A percentile compares a stretch with the other conserved stretches of the same genome.
Conservation (phyloP, 1,284 basidiomycete species). For the Cryptococcus sp. region DNA sequence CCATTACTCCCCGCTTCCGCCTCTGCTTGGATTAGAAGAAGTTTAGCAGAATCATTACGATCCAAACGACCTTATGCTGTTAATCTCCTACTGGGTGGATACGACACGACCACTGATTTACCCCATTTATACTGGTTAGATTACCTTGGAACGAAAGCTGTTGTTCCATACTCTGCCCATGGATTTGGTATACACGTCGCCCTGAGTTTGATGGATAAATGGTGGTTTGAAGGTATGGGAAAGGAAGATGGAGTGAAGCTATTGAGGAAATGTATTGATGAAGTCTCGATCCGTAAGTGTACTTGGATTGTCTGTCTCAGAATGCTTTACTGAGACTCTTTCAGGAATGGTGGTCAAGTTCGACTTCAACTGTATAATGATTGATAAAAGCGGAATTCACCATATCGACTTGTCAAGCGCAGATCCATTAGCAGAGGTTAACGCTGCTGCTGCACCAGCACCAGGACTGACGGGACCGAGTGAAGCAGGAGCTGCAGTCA, state of each 20-base stretch:
- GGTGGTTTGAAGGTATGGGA: slow-evolving; percentile 45
- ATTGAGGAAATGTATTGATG: slow-evolving; percentile 78
- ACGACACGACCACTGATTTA: slow-evolving; percentile 60
- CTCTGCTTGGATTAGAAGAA: slow-evolving; percentile 88
- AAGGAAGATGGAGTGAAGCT: slow-evolving; percentile 76
- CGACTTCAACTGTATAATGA: slow-evolving; percentile 81
- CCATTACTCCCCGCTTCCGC: slow-evolving; percentile 84
- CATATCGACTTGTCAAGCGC: slow-evolving; percentile 56
- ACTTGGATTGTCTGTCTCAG: slow-evolving; percentile 60
- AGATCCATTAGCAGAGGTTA: slow-evolving; percentile 34
- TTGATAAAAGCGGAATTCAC: slow-evolving; percentile 83
- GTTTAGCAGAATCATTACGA: slow-evolving; percentile 82
- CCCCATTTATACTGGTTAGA: slow-evolving; percentile 93
- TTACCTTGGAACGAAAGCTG: slow-evolving; percentile 82
- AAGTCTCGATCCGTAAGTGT: slow-evolving; percentile 53
- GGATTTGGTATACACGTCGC: slow-evolving; percentile 93
- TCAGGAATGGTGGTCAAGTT: slow-evolving; percentile 68
- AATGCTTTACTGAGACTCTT: background rate
- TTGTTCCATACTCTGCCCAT: slow-evolving; percentile 90
- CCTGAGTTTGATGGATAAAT: slow-evolving; percentile 86
- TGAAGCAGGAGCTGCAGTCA: too few species aligned
- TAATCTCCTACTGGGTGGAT: slow-evolving; percentile 89
- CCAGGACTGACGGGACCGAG: too few species aligned
- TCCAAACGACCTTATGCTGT: slow-evolving; percentile 85
- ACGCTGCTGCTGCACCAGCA: slow-evolving; percentile 1